phyloP scores from a whole-genome alignment of 2,329 filamentous ascomycete species.

The Fusarium incarnatum region DNA sequence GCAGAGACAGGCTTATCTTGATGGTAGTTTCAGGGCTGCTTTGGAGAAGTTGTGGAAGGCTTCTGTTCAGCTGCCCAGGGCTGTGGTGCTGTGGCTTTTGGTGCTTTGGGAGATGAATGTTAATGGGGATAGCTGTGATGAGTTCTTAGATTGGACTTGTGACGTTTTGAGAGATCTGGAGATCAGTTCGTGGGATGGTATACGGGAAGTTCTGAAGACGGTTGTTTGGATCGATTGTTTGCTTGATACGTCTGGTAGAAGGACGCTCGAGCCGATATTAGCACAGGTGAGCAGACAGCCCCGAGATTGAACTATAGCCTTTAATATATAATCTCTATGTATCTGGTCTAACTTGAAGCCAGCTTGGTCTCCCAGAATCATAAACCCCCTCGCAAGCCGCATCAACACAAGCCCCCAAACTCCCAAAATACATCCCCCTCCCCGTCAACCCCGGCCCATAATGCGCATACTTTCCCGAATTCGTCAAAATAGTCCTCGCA shows the following conservation, averaged over 20 bases:
- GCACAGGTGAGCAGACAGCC: fast-evolving
- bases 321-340: neutral
- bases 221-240: constrained; percentile 36
- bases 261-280: neutral
- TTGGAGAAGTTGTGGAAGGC: neutral
- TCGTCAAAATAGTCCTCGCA: constrained; percentile 28
- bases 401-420: constrained; percentile 41
- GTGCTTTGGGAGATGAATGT: constrained; percentile 3
- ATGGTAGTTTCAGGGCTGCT: neutral
- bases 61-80: neutral
- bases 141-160: neutral
- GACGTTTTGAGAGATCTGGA: neutral
- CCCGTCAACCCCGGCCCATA: constrained; percentile 34
- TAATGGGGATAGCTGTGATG: fast-evolving
- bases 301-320: neutral
- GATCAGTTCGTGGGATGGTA: constrained; percentile 20
- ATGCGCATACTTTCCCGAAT: constrained; percentile 39
- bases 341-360: neutral
- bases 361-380: constrained; percentile 6
- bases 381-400: constrained; percentile 34
- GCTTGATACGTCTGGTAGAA: neutral
- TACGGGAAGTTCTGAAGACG: constrained; percentile 7
- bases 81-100: constrained; percentile 28
- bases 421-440: constrained; percentile 42
- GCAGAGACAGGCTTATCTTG: constrained; percentile 18